Evolutionary conservation across 345 rosid species (phyloP).

Genomic region (Brassica cretica): DNA sequence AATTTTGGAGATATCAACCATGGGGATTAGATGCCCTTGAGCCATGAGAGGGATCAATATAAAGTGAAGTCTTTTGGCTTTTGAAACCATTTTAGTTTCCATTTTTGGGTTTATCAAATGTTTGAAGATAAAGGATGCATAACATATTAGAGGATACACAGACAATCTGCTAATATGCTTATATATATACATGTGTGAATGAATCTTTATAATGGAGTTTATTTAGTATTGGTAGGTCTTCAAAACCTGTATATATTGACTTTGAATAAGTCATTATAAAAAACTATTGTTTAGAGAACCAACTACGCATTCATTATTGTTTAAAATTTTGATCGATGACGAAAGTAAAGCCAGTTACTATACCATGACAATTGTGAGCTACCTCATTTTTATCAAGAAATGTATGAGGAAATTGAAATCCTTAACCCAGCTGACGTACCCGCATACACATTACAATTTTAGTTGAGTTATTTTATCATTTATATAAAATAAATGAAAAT

Average conservation of each 20-base stretch:
- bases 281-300: constrained; percentile 1
- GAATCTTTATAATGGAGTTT: background rate
- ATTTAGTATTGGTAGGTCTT: background rate
- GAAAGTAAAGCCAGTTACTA: background rate
- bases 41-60: constrained; percentile 74
- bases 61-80: constrained; percentile 51
- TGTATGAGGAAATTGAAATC: background rate
- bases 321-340: background rate
- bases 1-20: constrained; percentile 67
- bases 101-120: constrained; percentile 10
- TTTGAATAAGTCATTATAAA: constrained; percentile 33
- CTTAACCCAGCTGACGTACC: background rate
- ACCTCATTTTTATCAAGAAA: constrained; percentile 4
- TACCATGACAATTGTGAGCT: background rate
- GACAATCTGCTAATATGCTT: background rate
- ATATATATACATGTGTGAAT: background rate
- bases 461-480: background rate
- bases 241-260: constrained; percentile 31
- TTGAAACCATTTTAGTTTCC: constrained; percentile 34
- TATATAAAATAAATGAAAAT: background rate
- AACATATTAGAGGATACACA: background rate
- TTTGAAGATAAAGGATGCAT: constrained; percentile 5
- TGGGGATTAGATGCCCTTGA: constrained; percentile 81
- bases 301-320: background rate
- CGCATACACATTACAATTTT: background rate